Conservation (phyloP, 805 yeast species). For the Wickerhamomyces canadensis region DNA sequence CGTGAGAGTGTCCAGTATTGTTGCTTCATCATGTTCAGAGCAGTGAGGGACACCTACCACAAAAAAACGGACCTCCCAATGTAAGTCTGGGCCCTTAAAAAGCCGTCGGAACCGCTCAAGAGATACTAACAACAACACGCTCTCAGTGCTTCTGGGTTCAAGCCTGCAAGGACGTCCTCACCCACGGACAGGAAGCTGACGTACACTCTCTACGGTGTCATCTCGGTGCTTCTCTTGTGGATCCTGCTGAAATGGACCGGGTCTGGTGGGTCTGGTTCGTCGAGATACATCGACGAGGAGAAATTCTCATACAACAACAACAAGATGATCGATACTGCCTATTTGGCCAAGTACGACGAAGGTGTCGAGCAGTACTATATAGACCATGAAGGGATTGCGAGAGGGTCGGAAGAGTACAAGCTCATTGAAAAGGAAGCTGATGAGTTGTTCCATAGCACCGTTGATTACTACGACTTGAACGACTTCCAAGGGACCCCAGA, state of each 20-base stretch:
- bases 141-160: too few relatives aligned
- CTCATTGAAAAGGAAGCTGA: conserved; percentile 27
- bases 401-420: conserved; percentile 21
- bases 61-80: conserved; percentile 46
- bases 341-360: conserved; percentile 30
- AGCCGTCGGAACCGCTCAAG: too few relatives aligned
- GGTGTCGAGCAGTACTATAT: conserved; percentile 34
- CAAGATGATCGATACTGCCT: conserved; percentile 28
- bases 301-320: conserved; percentile 19
- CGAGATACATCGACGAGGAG: conserved; percentile 10
- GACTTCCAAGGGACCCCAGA: conserved; percentile 47
- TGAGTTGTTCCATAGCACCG: conserved; percentile 38
- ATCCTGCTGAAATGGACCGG: neutral
- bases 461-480: conserved; percentile 57
- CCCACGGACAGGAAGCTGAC: too few relatives aligned
- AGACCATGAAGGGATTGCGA: conserved; percentile 28
- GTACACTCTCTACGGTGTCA: neutral
- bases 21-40: conserved; percentile 8
- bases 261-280: neutral
- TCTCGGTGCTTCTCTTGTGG: neutral
- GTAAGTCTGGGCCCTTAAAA: conserved; percentile 23
- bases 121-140: too few relatives aligned
- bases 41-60: conserved; percentile 27
- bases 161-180: too few relatives aligned
- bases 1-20: neutral